A percentile compares a stretch with the other conserved stretches of the same genome.
phyloP scores from a whole-genome alignment of 768 basidiomycete genomes.

The Naganishia onofrii region DNA sequence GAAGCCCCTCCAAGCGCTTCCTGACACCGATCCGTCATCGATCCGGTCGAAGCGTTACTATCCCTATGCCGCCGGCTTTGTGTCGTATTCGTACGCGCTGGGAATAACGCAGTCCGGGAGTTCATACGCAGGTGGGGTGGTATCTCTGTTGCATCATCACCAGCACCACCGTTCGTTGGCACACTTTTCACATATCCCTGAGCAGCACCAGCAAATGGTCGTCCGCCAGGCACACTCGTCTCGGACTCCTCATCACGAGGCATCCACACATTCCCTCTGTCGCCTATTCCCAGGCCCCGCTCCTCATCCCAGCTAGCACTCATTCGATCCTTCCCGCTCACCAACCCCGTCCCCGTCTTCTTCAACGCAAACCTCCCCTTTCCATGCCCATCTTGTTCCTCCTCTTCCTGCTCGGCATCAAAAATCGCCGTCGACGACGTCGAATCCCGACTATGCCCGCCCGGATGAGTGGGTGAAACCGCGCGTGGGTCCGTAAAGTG shows the following conservation, averaged over 20 bases:
- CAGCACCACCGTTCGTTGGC: not conserved
- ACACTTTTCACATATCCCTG: not conserved
- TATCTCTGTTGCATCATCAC: not conserved
- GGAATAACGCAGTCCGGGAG: slow-evolving; percentile 27
- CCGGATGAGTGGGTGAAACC: not conserved
- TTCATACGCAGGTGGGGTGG: slow-evolving; percentile 13
- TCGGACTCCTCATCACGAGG: no score
- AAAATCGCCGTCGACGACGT: slow-evolving; percentile 29
- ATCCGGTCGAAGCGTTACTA: no score
- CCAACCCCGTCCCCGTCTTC: not conserved
- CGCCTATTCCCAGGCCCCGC: no score
- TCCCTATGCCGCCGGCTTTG: not conserved
- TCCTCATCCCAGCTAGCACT: no score
- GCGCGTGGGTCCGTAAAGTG: slow-evolving; percentile 26
- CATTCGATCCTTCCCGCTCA: not conserved
- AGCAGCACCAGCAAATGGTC: not conserved
- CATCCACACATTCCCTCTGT: no score
- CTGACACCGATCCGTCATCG: slow-evolving; percentile 30
- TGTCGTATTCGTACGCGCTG: slow-evolving; percentile 30
- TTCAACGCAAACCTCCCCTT: slow-evolving; percentile 5
- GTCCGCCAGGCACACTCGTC: not conserved
- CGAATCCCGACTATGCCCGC: slow-evolving; percentile 33
- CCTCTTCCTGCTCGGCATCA: slow-evolving; percentile 16
- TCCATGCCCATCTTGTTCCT: not conserved
- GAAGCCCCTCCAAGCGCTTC: slow-evolving; percentile 42